Evolutionary conservation across 192 early-diverging fungal species (phyloP), one percentile per base, ranked within the genome.

Genomic region (Coemansia aciculifera): DNA sequence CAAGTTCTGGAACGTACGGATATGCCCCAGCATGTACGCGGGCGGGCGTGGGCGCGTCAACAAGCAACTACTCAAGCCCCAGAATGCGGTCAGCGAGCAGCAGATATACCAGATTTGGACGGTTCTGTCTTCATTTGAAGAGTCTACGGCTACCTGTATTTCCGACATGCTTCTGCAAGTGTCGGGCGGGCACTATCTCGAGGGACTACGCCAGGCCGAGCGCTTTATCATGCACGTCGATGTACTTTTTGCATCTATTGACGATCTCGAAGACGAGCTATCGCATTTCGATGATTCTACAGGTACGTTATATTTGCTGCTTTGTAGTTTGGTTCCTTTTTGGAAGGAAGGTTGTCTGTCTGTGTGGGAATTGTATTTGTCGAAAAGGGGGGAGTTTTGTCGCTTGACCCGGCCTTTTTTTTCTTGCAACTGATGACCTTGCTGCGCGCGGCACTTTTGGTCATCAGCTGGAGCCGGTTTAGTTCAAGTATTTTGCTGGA

Each of bases 81-180:
- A 76, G 66, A 75, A 80, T 63, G 67, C 69, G 5, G 81, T 85
- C 31, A 83, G 80, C 49, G 93, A 96, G 67, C 91, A 97, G 72
- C 93, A 95, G 74, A 94, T 94, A 17, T 92, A 90, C 63, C 83
- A 89, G 51, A 96, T 99, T 46, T 91, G 95, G 86, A 88, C 88
- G 13, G 93, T 99, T 5, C 85, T 98, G 34, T 94, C 94, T 10
- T 91, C 90, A 8, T 99, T 95, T 86, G 97, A 99, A 85, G 97
- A 99, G 77, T 94, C 94, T 5, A 91, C 93, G 5, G 95, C 96
- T 3, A 90, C 93, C 3, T 97, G 94, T 77, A 98, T 99, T 62
- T 93, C 93, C 17, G 94, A 95, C 61, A 99, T 97, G 92, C 77
- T 99, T 36, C 73, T 95, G 44, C 91, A 94, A 72, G 92, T 98